Evolutionary conservation across 371 early-diverging fungal species (phyloP), one percentile per base, ranked within the genome.

Genomic region (Rhizopus arrhizus): DNA sequence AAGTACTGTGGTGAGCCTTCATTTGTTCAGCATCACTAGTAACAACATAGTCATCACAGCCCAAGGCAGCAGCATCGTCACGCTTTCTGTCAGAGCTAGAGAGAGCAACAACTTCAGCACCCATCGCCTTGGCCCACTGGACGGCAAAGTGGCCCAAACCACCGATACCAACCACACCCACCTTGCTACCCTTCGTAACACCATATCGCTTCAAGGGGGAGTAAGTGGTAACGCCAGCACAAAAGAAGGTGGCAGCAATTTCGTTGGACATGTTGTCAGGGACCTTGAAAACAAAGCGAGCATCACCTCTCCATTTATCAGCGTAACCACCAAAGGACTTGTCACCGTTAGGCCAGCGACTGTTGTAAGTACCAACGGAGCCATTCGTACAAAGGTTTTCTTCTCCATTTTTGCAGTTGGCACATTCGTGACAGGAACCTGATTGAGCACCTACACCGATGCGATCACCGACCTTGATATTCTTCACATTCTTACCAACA

Each of bases 91-190:
- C 69, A 2, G 73, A 70, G 31, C 50, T 46, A 3, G 73, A 73
- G n/a, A 76, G 48, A n/a, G 70, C 73, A 12, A 73, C 62, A 1
- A 91, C 90, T 16, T 88, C 74, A 33, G 89, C 85, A 38, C 91
- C 91, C 65, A 81, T 66, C 12, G 78, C 74, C 52, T 74, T 72
- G 34, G 83, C 84, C 65, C 74, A 88, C 58, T 85, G 82, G 3
- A 69, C 60, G 36, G 80, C 90, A 73, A 87, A 75, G 45, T 90
- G 90, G 36, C 91, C 91, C 10, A 91, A 72, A 41, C 88, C 89
- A 54, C 89, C 88, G 54, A 73, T 73, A 71, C 48, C 82, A 48
- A 85, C 68, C 41, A 85, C 85, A 73, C 85, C 86, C 49, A 85
- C 66, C 57, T 72, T 66, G 4, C 74, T 69, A 31, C 71, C 78